Evolutionary conservation across 2,329 filamentous ascomycete genomes (phyloP), one percentile per base, ranked within the genome.

Genomic region (Phaeosphaeria sp.): DNA sequence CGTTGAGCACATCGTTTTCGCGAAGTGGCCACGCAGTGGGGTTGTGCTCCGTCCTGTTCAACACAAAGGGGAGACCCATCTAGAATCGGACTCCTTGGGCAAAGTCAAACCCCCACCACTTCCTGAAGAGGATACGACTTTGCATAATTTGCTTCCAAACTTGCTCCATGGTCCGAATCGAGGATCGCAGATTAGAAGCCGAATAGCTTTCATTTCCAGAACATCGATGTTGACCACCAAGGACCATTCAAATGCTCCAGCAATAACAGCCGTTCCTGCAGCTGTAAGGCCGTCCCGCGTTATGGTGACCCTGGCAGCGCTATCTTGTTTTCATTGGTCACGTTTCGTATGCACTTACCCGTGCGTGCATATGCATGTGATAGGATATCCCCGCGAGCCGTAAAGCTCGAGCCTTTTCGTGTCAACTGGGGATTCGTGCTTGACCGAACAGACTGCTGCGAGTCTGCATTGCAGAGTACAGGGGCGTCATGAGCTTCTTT

Each of bases 331-430:
- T 61, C 57, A 74, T 75, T 75, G 74, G 73, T 22, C 55, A 58
- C 55, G 67, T 70, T 61, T 55, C 51, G 63, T 45, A 66, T 76
- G 74, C 71, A 75, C 57, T 52, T 64, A 73, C 73, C 74, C 74
- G 74, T 65, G 59, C 62, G 58, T 76, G 73, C 74, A 76, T 74
- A 74, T 76, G 74, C 73, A 60, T 74, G 73, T 74, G 67, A 74
- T 73, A 63, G 67, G 62, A 55, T 53, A 68, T 67, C 72, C 72
- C 67, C 73, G 69, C 58, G 45, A 53, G 51, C 51, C 51, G 51
- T 43, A 18, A 47, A 53, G 51, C 51, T 53, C 51, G 51, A 53
- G 51, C 51, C 51, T 25, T 25, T 17, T 30, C 48, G 46, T 48
- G 50, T 33, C 54, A 40, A 49, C 57, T 50, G 51, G 30, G 46